A percentile compares a stretch with the other conserved stretches of the same genome.
Conservation (phyloP, 306 rosid genomes). For the Quercus berberidifolia region DNA sequence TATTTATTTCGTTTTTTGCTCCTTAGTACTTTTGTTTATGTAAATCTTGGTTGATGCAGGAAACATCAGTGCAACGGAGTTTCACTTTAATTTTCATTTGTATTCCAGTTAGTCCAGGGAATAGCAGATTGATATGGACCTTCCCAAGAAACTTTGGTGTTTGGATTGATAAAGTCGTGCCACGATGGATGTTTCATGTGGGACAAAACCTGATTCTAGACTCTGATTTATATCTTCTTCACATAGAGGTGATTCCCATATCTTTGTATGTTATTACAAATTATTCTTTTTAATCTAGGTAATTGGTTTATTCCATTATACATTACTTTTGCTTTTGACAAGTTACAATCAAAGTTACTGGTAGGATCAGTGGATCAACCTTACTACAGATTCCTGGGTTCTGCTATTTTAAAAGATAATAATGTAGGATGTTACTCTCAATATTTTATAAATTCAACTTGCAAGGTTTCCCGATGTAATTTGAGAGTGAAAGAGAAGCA, state of each 20-base stretch:
- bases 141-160: constrained; percentile 78
- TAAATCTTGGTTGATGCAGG: constrained; percentile 40
- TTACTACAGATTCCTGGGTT: background rate
- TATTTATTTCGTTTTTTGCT: background rate
- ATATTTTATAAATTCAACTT: background rate
- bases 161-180: constrained; percentile 74
- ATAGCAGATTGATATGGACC: constrained; percentile 86
- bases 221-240: constrained; percentile 94
- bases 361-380: background rate
- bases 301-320: constrained; percentile 6
- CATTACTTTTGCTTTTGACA: too few relatives aligned
- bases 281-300: background rate
- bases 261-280: background rate
- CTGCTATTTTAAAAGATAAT: background rate
- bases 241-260: constrained; percentile 65
- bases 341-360: too few relatives aligned
- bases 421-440: background rate
- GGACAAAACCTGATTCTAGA: constrained; percentile 79
- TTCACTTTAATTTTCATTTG: constrained; percentile 57
- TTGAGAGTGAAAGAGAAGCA: background rate
- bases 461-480: background rate
- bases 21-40: background rate
- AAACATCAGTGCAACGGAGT: constrained; percentile 34
- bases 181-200: constrained; percentile 88
- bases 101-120: constrained; percentile 88